Percentiles rank a stretch among this genome's conserved stretches.
Conservation (phyloP, 164 flowering plant genomes). For the Macadamia integrifolia region DNA sequence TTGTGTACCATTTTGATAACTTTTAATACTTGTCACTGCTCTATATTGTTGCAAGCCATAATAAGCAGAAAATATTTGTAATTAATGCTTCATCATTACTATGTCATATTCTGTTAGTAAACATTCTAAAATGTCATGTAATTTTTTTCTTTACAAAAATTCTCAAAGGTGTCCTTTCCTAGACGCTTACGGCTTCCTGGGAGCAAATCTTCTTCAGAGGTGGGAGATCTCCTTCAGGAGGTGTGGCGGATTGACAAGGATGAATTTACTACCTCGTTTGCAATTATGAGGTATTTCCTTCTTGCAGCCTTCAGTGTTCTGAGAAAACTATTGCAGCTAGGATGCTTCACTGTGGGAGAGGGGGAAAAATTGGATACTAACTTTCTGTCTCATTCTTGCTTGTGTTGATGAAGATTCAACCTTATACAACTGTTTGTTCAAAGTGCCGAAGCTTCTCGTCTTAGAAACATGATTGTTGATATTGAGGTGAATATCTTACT, state of each 20-base stretch:
- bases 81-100: no score
- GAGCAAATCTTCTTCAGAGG: conserved; percentile 33
- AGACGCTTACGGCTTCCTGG: conserved; percentile 78
- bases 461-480: conserved; percentile 83
- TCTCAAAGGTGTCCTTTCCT: conserved; percentile 45
- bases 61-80: no score
- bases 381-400: conserved; percentile 5
- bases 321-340: neutral
- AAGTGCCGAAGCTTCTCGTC: conserved; percentile 46
- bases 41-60: no score
- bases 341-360: neutral
- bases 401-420: conserved; percentile 65
- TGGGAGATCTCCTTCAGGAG: conserved; percentile 41
- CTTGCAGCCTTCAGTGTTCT: conserved; percentile 30
- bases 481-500: conserved; percentile 54
- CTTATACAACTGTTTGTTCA: conserved; percentile 69
- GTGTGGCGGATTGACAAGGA: conserved; percentile 91
- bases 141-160: no score
- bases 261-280: conserved; percentile 61
- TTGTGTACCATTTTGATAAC: neutral
- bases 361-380: neutral
- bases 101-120: no score
- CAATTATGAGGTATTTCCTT: conserved; percentile 28
- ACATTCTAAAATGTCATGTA: no score
- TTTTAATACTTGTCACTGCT: neutral